Base-by-base conservation (phyloP, 306 rosid genomes). In the Inga laurina region DNA sequence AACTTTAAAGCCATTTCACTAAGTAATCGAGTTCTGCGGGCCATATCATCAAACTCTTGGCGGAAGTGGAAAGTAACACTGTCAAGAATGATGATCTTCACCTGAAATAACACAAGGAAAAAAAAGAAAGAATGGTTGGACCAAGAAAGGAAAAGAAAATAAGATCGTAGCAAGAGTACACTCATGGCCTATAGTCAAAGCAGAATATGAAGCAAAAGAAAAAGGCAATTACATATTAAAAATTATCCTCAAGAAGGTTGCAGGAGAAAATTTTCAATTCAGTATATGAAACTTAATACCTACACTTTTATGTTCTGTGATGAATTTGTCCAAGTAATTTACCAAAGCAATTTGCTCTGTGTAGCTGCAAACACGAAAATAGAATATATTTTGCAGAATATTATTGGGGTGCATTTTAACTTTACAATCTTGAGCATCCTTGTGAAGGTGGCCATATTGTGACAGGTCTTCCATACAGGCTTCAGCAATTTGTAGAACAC, bases 11-110 rank as follows among this genome's bases (percentile, higher is more conserved):
- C 94, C 93, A 92, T 95, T 87, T 88, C 97, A 84, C 94, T 62
- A 7, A 95, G 93, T 83, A 95, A 86, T 15, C 98, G 93, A 74
- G 97, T 92, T 86, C 99, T 89, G 76, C 87, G 96, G 77, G 94
- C 94, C 91, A 92, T 89, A 80, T 95, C 98, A 8, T 91, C 97
- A 74, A 96, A 93, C 84, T 91, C 97, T 93, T 93, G 98, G 87
- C 94, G 94, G 75, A 93, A 96, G 85, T 96, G 99, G 87, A 96
- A 91, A 82, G 98, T 92, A 76, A 96, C 94, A 87, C 98, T 96
- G 82, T 96, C 99, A 83, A 93, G 57, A 83, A 96, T 88, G 72
- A 96, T 83, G 69, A 96, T 82, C 89, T 91, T 96, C 70, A 96
- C 97, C 99, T 96, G 88, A 12, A 81, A 70, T 67, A 74, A 59